Conservation (phyloP, 495 filamentous ascomycete species). For the Daldinia caldariorum region DNA sequence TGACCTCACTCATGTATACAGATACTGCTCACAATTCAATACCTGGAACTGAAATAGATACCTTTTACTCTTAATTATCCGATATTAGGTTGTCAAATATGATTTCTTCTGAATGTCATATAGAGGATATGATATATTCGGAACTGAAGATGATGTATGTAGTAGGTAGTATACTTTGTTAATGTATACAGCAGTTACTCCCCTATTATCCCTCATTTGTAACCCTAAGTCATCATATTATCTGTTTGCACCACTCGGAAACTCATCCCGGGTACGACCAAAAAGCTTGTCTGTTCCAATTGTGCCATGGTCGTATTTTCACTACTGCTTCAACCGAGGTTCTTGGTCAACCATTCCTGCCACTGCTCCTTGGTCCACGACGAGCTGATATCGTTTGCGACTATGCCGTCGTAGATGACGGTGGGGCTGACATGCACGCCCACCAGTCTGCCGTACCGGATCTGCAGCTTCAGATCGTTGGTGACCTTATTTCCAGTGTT, state of each 20-base stretch:
- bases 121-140: no score
- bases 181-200: no score
- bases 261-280: no score
- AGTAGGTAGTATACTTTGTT: background rate
- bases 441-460: conserved; percentile 79
- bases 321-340: conserved; percentile 63
- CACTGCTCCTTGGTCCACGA: conserved; percentile 82
- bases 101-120: no score
- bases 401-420: conserved; percentile 85
- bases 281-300: background rate
- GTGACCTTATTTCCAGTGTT: conserved; percentile 85
- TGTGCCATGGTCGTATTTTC: background rate
- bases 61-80: no score
- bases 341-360: conserved; percentile 85
- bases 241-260: no score
- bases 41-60: no score
- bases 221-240: background rate
- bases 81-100: no score
- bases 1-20: background rate
- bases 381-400: conserved; percentile 79
- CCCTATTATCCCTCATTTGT: background rate
- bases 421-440: conserved; percentile 92
- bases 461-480: conserved; percentile 82
- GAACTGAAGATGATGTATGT: no score
- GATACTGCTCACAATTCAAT: background rate